Base-by-base conservation (phyloP, 2,329 filamentous ascomycete species). In the Colletotrichum zoysiae region DNA sequence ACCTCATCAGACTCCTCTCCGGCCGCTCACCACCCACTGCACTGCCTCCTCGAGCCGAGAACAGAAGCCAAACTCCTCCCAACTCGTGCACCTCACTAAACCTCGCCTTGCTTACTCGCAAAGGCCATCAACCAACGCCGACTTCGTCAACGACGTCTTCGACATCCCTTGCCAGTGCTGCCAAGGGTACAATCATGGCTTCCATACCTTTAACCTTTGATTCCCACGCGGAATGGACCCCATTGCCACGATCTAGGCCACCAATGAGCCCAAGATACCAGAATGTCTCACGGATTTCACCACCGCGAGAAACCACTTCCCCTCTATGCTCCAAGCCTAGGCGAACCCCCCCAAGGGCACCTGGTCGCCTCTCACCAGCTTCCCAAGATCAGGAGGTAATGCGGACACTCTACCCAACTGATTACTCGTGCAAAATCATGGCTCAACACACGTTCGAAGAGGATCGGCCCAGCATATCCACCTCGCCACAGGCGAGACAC, bases 141-240 rank as follows among this genome's bases (percentile, higher is more conserved):
- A 23, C 20, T 38, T 23, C 44, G 20, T 51, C 46, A 33, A 38
- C 1, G 7, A 9, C 26, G 18, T 35, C 55, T 20, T 30, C 50
- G 5, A 20, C 11, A 30, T 26, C 53, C n/a, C 33, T 60, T 18
- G 44, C 26, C 26, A 57, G 23, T 6, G 16, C 9, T 35, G 33
- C n/a, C 40, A 11, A 55, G 44, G 23, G 33, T 12, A 35, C 9
- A n/a, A 60, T 16, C 38, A 72, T 70, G 70, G 59, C 65, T 11
- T 59, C 46, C 12, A 33, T 59, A 26, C 55, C 65, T 35, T 46
- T 69, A 30, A 8, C 33, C 42, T 55, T 65, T 23, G 55, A 40
- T 1, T 38, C 55, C 16, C 55, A 61, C 9, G 46, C 59, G 14
- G 59, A 56, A 16, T 40, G 60, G 33, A 46, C 18, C 33, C 35